Base-by-base conservation (phyloP, 257 asterid species). In the Echites panduratus region DNA sequence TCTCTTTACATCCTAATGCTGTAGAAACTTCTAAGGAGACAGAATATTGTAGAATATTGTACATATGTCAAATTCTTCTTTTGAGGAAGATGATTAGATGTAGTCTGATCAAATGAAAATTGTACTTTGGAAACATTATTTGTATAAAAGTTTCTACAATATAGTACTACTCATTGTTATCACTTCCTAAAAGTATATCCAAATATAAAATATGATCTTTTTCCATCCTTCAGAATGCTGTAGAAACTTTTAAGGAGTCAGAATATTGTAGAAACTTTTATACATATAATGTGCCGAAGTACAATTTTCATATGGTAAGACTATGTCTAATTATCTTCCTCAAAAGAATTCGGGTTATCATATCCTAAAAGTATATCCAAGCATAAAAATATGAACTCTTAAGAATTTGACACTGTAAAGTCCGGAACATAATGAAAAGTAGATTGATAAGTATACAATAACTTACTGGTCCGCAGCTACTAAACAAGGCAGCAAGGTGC, bases 391-490 rank as follows among this genome's bases (percentile, higher is more conserved):
- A 63, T 35, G 66, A 17, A 26, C 11, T 7, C 17, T 9, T 9
- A n/a, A n/a, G n/a, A n/a, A n/a, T n/a, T n/a, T n/a, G n/a, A n/a
- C n/a, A n/a, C n/a, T n/a, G n/a, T n/a, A 44, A 48, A 3, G 56
- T 29, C 35, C 45, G 48, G 69, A 66, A 67, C 53, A 44, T 43
- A 26, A 4, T 26, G 32, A 43, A 16, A 32, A 48, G 50, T 61
- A 73, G 40, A 22, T n/a, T 56, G 70, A 54, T 70, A 76, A 48
- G 68, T 66, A 61, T 52, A 65, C 32, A 73, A 58, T n/a, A 68
- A 84, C 96, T 80, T 87, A 90, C 98, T 85, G 82, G 98, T 68
- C 98, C 98, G 84, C 82, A 92, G 79, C 81, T 72, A 73, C 91
- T 82, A 84, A 92, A 92, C 72, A 92, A 76, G 62, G 81, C 95